A percentile compares a stretch with the other conserved stretches of the same genome.
These are phyloP conservation scores for Lyophyllum semitale DNA, from an alignment of 768 basidiomycete species.

Conservation along the genomic window DNA sequence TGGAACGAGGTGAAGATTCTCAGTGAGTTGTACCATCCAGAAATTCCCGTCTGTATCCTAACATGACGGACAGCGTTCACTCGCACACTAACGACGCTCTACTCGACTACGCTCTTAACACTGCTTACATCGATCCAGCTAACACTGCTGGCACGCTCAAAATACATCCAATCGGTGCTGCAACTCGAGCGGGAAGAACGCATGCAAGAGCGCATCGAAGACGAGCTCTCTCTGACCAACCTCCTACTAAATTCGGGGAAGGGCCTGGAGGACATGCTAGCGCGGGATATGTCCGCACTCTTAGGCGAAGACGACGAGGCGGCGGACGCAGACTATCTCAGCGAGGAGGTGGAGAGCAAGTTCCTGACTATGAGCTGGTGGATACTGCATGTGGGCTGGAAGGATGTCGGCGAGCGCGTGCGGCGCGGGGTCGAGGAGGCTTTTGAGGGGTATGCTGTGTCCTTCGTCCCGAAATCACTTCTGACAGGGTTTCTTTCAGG, in stretches of 20 bases:
- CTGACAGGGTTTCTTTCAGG: slow-evolving; percentile 39
- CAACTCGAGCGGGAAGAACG: slow-evolving; percentile 63
- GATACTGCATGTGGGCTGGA: slow-evolving; percentile 92
- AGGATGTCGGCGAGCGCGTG: slow-evolving; percentile 75
- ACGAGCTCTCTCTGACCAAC: slow-evolving; percentile 40
- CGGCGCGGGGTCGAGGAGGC: slow-evolving; percentile 77
- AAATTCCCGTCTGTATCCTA: not conserved
- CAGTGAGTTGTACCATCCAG: slow-evolving; percentile 44
- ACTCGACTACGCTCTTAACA: slow-evolving; percentile 82
- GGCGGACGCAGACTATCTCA: slow-evolving; percentile 33
- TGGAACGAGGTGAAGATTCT: slow-evolving; percentile 95
- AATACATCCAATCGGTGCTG: slow-evolving; percentile 73
- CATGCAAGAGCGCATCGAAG: slow-evolving; percentile 43
- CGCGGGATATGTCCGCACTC: slow-evolving; percentile 20
- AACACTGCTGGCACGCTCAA: slow-evolving; percentile 77
- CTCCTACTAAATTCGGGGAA: slow-evolving; percentile 31
- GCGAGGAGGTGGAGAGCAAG: slow-evolving; percentile 72
- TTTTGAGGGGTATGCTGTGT: slow-evolving; percentile 70
- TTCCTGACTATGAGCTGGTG: slow-evolving; percentile 92
- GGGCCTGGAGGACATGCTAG: slow-evolving; percentile 24
- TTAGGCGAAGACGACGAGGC: slow-evolving; percentile 23
- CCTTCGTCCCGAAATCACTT: not conserved
- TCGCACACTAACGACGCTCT: slow-evolving; percentile 81
- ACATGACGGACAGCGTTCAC: slow-evolving; percentile 66
- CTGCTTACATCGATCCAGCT: slow-evolving; percentile 89